Percentiles rank a stretch among this genome's conserved stretches.
phyloP scores from a whole-genome alignment of 208 protist genomes.

The Endotrypanum monterogeii region DNA sequence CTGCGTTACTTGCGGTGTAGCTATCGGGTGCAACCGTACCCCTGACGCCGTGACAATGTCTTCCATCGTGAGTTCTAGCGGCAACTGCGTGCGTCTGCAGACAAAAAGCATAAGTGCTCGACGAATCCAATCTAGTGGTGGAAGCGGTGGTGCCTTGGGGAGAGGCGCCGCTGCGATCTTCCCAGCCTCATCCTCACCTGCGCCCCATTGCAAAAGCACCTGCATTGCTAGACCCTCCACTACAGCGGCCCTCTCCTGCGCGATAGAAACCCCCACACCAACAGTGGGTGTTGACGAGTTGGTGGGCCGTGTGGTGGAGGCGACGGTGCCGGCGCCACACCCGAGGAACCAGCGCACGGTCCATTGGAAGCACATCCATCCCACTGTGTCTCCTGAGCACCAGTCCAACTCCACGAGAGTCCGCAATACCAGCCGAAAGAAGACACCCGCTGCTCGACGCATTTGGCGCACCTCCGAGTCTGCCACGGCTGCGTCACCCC shows the following conservation, averaged over 20 bases:
- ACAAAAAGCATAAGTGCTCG: constrained; percentile 41
- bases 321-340: neutral
- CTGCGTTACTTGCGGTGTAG: neutral
- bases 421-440: constrained; percentile 17
- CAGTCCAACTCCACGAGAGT: constrained; percentile 28
- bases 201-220: constrained; percentile 26
- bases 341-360: constrained; percentile 28
- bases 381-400: constrained; percentile 15
- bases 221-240: constrained; percentile 30
- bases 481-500: neutral
- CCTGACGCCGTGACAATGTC: constrained; percentile 31
- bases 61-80: constrained; percentile 42
- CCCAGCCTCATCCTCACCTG: neutral
- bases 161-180: neutral
- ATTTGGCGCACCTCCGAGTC: constrained; percentile 18
- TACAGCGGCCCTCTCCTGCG: neutral
- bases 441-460: constrained; percentile 13
- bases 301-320: neutral
- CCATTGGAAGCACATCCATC: constrained; percentile 21
- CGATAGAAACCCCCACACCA: no score
- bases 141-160: neutral
- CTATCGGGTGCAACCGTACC: constrained; percentile 5
- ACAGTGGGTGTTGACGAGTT: neutral
- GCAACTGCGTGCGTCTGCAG: constrained; percentile 13
- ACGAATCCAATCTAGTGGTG: constrained; percentile 27